These are phyloP conservation scores for Alternaria tenuissima DNA, from an alignment of 2,329 filamentous ascomycete species.

Conservation along the genomic window DNA sequence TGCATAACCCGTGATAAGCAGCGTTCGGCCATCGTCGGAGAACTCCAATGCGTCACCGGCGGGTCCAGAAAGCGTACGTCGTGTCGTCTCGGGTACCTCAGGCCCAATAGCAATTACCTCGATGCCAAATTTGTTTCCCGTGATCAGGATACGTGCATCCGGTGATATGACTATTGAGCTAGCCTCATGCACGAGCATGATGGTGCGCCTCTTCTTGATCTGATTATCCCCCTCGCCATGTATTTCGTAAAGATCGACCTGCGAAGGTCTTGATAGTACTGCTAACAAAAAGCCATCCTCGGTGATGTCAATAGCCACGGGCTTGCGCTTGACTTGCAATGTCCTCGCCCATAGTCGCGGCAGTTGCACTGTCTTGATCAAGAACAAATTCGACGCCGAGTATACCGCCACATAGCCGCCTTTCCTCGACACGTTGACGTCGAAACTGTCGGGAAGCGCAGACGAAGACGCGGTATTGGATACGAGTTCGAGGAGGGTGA, in stretches of 20 bases:
- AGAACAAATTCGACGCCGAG: conserved; percentile 49
- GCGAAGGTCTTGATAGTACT: conserved; percentile 81
- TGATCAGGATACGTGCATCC: conserved; percentile 80
- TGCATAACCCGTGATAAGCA: conserved; percentile 51
- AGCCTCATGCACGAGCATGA: conserved; percentile 80
- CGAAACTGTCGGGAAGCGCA: conserved; percentile 49
- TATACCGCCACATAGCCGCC: conserved; percentile 50
- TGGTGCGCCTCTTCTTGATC: conserved; percentile 74
- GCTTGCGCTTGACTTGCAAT: conserved; percentile 49
- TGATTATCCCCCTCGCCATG: conserved; percentile 51
- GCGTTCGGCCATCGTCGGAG: conserved; percentile 51
- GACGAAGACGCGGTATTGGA: conserved; percentile 51
- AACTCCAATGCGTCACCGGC: conserved; percentile 50
- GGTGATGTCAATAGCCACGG: conserved; percentile 73
- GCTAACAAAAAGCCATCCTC: conserved; percentile 80
- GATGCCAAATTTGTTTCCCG: conserved; percentile 87
- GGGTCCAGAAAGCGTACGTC: conserved; percentile 48
- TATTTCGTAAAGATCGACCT: conserved; percentile 86
- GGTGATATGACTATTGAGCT: conserved; percentile 82
- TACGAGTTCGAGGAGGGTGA: conserved; percentile 49
- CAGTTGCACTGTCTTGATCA: conserved; percentile 48
- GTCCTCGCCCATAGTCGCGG: conserved; percentile 49
- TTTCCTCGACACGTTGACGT: conserved; percentile 49
- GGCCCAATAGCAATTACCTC: conserved; percentile 80
- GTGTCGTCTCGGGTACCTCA: conserved; percentile 56